Evolutionary conservation across 1,284 basidiomycete species (phyloP), one percentile per base, ranked within the genome.

Genomic region (Tilletia caries): DNA sequence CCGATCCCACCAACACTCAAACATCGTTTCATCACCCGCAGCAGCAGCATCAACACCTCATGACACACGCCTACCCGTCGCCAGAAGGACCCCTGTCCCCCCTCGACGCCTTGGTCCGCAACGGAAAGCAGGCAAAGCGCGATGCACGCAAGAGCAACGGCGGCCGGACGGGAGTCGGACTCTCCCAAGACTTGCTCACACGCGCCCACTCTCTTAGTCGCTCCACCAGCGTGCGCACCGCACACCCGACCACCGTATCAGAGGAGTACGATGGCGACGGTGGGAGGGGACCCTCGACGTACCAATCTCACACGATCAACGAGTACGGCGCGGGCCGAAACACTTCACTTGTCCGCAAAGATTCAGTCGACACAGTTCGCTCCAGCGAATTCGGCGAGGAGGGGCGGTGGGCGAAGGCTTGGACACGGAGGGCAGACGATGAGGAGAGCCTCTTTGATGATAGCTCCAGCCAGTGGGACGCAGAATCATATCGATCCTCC

Each of bases 331-430:
- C 15, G 37, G 37, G 10, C 37, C 10, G 37, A 41, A 41, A 6
- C 15, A 32, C 58, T 15, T 6, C 33, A 25, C 58, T 62, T 29
- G 58, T 20, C 27, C 67, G 72, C 12, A 66, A 77, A 37, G 75
- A 73, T 0, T 78, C 76, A 2, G 67, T 77, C 37, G 76, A 80
- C 65, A 80, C 78, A 0, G 78, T 80, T 13, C 73, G 76, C 50
- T 76, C 74, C 43, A 75, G 75, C 32, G 78, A 80, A 60, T 80
- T 80, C 43, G 77, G 77, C 18, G 76, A 76, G 43, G 69, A 76
- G 41, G 78, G 78, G 1, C 64, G 75, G 12, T 80, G 78, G 78
- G 78, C 74, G 8, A 67, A 73, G 0, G 78, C 78, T 1, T 80
- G 78, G 78, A 69, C 75, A 18, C 70, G 69, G 10, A 66, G 67